phyloP scores from a whole-genome alignment of 2,329 filamentous ascomycete genomes.

The Pestalotiopsis sp. region DNA sequence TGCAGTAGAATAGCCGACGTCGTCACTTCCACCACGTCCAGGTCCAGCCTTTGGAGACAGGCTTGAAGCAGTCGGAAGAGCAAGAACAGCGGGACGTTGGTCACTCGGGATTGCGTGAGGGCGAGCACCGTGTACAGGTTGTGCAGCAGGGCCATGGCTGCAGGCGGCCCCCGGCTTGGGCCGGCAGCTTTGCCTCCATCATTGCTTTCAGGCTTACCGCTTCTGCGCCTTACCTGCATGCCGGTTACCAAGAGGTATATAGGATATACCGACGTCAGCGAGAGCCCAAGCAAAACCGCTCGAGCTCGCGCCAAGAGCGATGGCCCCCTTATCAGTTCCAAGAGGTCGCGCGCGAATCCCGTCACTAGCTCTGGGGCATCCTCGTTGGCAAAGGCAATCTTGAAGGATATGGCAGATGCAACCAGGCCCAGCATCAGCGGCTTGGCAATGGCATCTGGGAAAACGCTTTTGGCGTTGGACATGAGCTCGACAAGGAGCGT shows the following conservation, averaged over 20 bases:
- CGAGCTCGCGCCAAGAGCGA: conserved; percentile 53
- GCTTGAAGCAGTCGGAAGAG: conserved; percentile 67
- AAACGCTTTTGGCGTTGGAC: conserved; percentile 40
- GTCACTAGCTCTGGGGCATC: conserved; percentile 84
- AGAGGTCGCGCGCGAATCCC: conserved; percentile 44
- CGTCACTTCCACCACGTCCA: conserved; percentile 62
- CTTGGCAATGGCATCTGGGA: conserved; percentile 45
- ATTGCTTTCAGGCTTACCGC: neutral
- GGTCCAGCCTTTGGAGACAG: conserved; percentile 48
- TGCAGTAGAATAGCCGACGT: conserved; percentile 77
- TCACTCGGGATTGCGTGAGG: conserved; percentile 82
- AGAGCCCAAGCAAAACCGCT: conserved; percentile 53
- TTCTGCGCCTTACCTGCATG: neutral
- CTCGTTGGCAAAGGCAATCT: conserved; percentile 82
- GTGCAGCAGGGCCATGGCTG: conserved; percentile 53
- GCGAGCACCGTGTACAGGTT: conserved; percentile 77
- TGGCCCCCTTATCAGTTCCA: conserved; percentile 43
- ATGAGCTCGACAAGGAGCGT: conserved; percentile 55
- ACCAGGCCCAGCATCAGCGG: conserved; percentile 45
- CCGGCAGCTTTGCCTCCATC: neutral
- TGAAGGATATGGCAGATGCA: conserved; percentile 74
- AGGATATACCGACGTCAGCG: conserved; percentile 39
- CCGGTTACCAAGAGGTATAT: conserved; percentile 39
- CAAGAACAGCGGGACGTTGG: conserved; percentile 85
- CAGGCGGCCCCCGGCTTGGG: neutral